Percentiles rank a stretch among this genome's conserved stretches.
Evolutionary conservation across 177 flowering plant genomes (phyloP).

Genomic region (Vitis hybrid): DNA sequence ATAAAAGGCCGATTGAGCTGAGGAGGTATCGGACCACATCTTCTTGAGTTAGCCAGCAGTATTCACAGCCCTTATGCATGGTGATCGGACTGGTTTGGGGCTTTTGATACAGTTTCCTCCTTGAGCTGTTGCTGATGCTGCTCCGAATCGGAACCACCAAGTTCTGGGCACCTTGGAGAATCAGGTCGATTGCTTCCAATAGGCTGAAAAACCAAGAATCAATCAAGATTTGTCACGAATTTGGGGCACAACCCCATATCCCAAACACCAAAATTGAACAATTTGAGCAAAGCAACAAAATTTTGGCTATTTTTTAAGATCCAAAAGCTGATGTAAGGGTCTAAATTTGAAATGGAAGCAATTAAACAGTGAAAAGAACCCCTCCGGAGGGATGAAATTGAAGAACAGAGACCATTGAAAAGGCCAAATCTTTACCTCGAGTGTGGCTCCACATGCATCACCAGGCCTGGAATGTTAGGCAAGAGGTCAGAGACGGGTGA

Average conservation of each 20-base stretch:
- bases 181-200: slow-evolving; percentile 75
- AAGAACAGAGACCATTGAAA: neutral
- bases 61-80: slow-evolving; percentile 53
- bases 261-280: neutral
- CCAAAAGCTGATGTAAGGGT: no score
- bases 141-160: slow-evolving; percentile 70
- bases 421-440: slow-evolving; percentile 34
- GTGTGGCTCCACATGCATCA: slow-evolving; percentile 55
- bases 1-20: slow-evolving; percentile 71
- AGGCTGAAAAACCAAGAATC: slow-evolving; percentile 45
- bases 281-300: neutral
- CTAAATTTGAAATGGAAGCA: no score
- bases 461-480: slow-evolving; percentile 24
- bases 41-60: slow-evolving; percentile 88
- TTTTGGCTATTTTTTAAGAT: no score
- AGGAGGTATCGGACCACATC: slow-evolving; percentile 77
- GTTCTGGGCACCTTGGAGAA: slow-evolving; percentile 78
- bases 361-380: no score
- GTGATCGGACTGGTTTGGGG: slow-evolving; percentile 15
- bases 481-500: slow-evolving; percentile 47
- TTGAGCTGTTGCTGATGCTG: slow-evolving; percentile 24
- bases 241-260: neutral
- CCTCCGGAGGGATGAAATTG: no score
- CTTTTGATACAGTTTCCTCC: slow-evolving; percentile 38
- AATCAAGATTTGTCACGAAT: neutral